These are phyloP conservation scores for Hemileccinum rubropunctum DNA, from an alignment of 768 basidiomycete genomes.

Conservation along the genomic window DNA sequence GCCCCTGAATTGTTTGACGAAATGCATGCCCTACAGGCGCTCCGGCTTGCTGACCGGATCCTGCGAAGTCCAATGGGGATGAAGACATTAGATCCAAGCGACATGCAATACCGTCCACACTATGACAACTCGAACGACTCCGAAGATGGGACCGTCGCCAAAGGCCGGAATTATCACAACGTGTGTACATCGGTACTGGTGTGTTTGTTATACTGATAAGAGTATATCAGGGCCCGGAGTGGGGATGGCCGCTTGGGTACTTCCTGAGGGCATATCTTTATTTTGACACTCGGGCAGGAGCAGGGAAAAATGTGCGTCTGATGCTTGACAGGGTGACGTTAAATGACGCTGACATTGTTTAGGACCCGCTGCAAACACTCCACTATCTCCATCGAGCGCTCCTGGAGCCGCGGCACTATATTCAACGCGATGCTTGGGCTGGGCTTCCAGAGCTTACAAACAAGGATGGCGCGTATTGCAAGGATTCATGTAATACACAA, in stretches of 20 bases:
- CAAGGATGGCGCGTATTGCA: conserved; percentile 75
- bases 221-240: conserved; percentile 72
- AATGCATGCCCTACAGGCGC: conserved; percentile 72
- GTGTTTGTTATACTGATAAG: conserved; percentile 12
- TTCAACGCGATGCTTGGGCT: conserved; percentile 83
- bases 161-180: conserved; percentile 94
- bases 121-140: conserved; percentile 96
- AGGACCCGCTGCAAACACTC: conserved; percentile 71
- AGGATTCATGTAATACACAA: conserved; percentile 89
- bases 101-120: conserved; percentile 84
- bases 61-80: conserved; percentile 91
- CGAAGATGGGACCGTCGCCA: conserved; percentile 77
- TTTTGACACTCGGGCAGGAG: conserved; percentile 73
- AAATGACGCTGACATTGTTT: neutral
- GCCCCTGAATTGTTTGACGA: conserved; percentile 93
- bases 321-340: neutral
- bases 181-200: conserved; percentile 38
- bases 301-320: conserved; percentile 60
- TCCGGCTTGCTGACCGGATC: conserved; percentile 75
- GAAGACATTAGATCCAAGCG: conserved; percentile 89
- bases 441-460: conserved; percentile 94
- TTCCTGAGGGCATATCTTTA: conserved; percentile 91
- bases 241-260: conserved; percentile 95
- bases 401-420: conserved; percentile 66
- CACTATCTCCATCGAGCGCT: conserved; percentile 78